Percentiles rank a stretch among this genome's conserved stretches.
Evolutionary conservation across 2,329 filamentous ascomycete species (phyloP).

Genomic region (Exophiala sideris): DNA sequence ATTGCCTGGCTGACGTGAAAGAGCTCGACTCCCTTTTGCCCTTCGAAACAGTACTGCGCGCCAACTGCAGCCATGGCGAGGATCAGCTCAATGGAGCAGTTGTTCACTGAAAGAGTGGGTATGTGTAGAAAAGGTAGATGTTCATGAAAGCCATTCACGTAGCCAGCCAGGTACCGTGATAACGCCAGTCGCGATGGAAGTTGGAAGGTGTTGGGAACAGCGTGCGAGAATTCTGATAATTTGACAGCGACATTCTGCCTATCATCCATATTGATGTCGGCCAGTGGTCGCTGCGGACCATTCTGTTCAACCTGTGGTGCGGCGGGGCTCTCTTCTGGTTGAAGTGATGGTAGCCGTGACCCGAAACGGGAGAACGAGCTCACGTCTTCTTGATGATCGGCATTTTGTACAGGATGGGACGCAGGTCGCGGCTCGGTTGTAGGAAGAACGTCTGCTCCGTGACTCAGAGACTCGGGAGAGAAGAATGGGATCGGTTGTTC

Average conservation of each 20-base stretch:
- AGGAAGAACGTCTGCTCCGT: conserved; percentile 28
- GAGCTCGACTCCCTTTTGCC: conserved; percentile 26
- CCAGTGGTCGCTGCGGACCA: conserved; percentile 28
- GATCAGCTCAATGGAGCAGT: conserved; percentile 24
- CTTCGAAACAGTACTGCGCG: conserved; percentile 28
- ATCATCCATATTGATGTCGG: conserved; percentile 36
- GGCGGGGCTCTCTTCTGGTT: conserved; percentile 35
- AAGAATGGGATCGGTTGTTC: conserved; percentile 44
- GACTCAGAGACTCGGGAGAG: conserved; percentile 38
- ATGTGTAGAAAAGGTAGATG: conserved; percentile 30
- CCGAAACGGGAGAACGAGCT: conserved; percentile 38
- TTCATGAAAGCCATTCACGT: conserved; percentile 29
- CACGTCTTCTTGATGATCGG: conserved; percentile 33
- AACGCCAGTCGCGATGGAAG: conserved; percentile 29
- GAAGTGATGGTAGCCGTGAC: conserved; percentile 38
- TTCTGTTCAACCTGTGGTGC: conserved; percentile 12
- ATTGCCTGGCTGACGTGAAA: conserved; percentile 26
- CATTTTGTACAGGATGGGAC: conserved; percentile 4
- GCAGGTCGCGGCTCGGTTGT: conserved; percentile 12
- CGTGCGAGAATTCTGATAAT: conserved; percentile 23
- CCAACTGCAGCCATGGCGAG: conserved; percentile 29
- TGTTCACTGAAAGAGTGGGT: conserved; percentile 21
- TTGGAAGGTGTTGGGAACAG: conserved; percentile 23
- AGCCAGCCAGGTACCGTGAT: conserved; percentile 28
- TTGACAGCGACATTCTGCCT: conserved; percentile 30